Evolutionary conservation across 371 early-diverging fungal genomes (phyloP), one percentile per base, ranked within the genome.

Genomic region (Fennellomyces sp.): DNA sequence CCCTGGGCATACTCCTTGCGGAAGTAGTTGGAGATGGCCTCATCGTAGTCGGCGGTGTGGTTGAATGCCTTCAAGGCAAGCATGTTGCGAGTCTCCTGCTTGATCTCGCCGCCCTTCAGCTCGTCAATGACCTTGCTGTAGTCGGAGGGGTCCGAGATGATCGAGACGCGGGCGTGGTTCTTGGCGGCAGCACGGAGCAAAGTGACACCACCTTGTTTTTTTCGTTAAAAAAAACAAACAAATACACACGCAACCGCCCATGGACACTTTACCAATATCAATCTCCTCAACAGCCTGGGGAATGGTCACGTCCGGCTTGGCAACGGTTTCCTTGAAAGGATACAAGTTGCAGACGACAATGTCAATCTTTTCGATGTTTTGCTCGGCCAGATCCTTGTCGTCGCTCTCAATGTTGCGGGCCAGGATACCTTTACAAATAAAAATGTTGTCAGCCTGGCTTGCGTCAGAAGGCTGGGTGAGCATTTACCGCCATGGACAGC

Each of bases 191-290:
- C 98, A 61, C 98, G 91, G 50, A 97, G 84, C 57, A 98, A 85
- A 17, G 98, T 97, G 38, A 98, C 98, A 70, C 98, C 98, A 71
- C 97, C 91, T 89, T n/a, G n/a, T n/a, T n/a, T n/a, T n/a, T n/a
- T n/a, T n/a, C n/a, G n/a, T n/a, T n/a, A n/a, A n/a, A 57, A 45
- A 25, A 53, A 50, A 62, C 5, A 45, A 5, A 45, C 21, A 45
- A 12, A 23, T 33, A 33, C 35, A 33, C 35, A n/a, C n/a, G n/a
- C n/a, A n/a, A n/a, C n/a, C n/a, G n/a, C n/a, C n/a, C n/a, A n/a
- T n/a, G n/a, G n/a, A n/a, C n/a, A n/a, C n/a, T n/a, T n/a, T 73
- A 91, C 94, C 98, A 74, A 98, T 98, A 70, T 98, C 98, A 68
- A 98, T 88, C 72, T 98, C 97, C 73, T 98, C 98, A 53, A 98